Evolutionary conservation across 2,329 filamentous ascomycete genomes (phyloP).

Genomic region (Pseudogymnoascus sp.): DNA sequence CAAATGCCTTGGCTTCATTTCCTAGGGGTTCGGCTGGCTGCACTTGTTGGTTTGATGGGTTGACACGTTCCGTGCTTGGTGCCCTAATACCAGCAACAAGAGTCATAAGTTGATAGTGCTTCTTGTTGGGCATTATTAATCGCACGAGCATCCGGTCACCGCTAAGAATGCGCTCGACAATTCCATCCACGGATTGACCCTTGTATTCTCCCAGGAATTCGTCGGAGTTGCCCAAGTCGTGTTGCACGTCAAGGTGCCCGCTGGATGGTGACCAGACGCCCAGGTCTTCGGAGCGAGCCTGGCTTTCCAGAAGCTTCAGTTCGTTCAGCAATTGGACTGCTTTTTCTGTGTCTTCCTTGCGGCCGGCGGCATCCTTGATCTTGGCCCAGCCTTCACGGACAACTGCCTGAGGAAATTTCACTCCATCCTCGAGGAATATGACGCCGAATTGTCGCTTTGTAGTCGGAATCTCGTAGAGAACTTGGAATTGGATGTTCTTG

Average conservation of each 20-base stretch:
- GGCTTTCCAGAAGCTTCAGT: conserved; percentile 66
- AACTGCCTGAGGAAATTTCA: conserved; percentile 69
- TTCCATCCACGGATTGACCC: conserved; percentile 72
- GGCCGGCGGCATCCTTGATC: conserved; percentile 86
- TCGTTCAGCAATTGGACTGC: conserved; percentile 64
- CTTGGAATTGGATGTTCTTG: conserved; percentile 75
- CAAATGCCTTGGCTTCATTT: conserved; percentile 79
- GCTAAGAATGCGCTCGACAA: conserved; percentile 85
- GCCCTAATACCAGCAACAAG: conserved; percentile 83
- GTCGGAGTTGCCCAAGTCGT: conserved; percentile 71
- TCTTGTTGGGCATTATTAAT: conserved; percentile 68
- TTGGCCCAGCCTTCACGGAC: conserved; percentile 89
- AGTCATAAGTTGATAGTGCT: conserved; percentile 77
- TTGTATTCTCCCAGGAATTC: conserved; percentile 75
- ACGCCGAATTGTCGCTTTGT: conserved; percentile 83
- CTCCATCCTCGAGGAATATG: conserved; percentile 67
- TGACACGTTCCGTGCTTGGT: conserved; percentile 79
- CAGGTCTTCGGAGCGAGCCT: conserved; percentile 70
- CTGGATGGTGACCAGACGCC: conserved; percentile 69
- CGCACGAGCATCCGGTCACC: conserved; percentile 85
- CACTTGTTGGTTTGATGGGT: conserved; percentile 58
- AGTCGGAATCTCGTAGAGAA: conserved; percentile 81
- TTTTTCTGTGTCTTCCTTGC: conserved; percentile 79
- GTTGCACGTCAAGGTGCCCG: conserved; percentile 63
- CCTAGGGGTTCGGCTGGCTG: conserved; percentile 84